These are phyloP conservation scores for Saccharomyces hybrid DNA, from an alignment of 1,139 yeast species.

Conservation along the genomic window DNA sequence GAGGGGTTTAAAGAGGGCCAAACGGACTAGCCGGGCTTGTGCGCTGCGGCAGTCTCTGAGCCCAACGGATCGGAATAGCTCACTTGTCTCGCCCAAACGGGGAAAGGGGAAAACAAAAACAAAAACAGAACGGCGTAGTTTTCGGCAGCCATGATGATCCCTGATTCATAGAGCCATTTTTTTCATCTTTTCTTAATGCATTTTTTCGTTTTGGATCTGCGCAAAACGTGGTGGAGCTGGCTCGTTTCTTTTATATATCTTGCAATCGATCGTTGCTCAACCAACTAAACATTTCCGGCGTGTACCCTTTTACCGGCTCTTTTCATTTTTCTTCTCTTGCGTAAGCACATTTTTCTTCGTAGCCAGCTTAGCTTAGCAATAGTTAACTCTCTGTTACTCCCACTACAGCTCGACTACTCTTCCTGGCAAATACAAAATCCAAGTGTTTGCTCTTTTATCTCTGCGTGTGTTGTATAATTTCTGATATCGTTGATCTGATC, in stretches of 20 bases:
- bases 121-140: slow-evolving; percentile 1
- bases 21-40: neutral
- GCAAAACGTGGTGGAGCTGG: neutral
- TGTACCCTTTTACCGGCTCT: neutral
- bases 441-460: neutral
- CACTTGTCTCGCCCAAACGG: neutral
- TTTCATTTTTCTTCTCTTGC: neutral
- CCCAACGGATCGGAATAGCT: slow-evolving; percentile 1
- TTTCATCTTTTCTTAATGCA: neutral
- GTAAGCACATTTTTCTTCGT: neutral
- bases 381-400: neutral
- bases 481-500: neutral
- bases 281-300: neutral
- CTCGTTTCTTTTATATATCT: neutral
- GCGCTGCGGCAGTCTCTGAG: neutral
- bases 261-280: neutral
- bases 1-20: neutral
- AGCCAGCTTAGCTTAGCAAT: neutral
- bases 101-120: neutral
- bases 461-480: neutral
- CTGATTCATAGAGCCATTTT: slow-evolving; percentile 1
- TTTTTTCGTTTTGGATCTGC: neutral
- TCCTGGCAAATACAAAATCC: neutral
- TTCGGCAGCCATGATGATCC: neutral
- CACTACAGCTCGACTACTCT: neutral